A percentile compares a stretch with the other conserved stretches of the same genome.
These are phyloP conservation scores for Sclerotinia subarctica DNA, from an alignment of 2,329 filamentous ascomycete genomes.

Conservation along the genomic window DNA sequence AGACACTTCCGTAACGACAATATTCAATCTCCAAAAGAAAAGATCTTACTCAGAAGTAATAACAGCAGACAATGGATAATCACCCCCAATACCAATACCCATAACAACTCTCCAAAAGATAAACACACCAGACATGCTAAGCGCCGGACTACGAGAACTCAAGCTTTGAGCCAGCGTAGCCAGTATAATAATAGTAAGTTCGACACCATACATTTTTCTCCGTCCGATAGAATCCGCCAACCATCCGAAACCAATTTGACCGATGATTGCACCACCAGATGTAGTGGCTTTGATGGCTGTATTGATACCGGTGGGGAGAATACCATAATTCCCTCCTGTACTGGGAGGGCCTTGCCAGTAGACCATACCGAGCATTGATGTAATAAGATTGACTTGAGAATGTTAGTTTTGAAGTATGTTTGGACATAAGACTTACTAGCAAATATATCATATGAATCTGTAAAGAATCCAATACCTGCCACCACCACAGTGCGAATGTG, in stretches of 20 bases:
- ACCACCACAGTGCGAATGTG: conserved; percentile 73
- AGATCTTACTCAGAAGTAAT: conserved; percentile 61
- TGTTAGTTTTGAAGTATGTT: background rate
- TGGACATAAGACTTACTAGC: conserved; percentile 48
- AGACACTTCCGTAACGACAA: background rate
- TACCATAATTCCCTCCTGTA: conserved; percentile 50
- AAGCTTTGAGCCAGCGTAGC: conserved; percentile 66
- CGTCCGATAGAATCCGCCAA: conserved; percentile 73
- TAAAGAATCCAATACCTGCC: conserved; percentile 79
- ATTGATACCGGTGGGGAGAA: conserved; percentile 61
- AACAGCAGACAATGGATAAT: conserved; percentile 76
- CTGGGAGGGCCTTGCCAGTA: conserved; percentile 59
- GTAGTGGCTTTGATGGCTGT: conserved; percentile 81
- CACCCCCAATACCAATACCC: conserved; percentile 76
- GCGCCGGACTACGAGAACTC: conserved; percentile 56
- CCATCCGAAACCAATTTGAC: conserved; percentile 74
- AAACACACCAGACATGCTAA: conserved; percentile 58
- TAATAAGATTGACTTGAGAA: conserved; percentile 59
- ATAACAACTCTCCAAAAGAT: conserved; percentile 80
- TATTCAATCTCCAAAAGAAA: background rate
- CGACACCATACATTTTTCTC: conserved; percentile 78
- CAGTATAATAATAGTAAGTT: conserved; percentile 69
- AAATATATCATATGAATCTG: conserved; percentile 79
- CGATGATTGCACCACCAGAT: conserved; percentile 73
- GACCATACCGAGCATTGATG: conserved; percentile 69